These are phyloP conservation scores for Monosporascus cannonballus DNA, from an alignment of 2,329 filamentous ascomycete species.

Conservation along the genomic window DNA sequence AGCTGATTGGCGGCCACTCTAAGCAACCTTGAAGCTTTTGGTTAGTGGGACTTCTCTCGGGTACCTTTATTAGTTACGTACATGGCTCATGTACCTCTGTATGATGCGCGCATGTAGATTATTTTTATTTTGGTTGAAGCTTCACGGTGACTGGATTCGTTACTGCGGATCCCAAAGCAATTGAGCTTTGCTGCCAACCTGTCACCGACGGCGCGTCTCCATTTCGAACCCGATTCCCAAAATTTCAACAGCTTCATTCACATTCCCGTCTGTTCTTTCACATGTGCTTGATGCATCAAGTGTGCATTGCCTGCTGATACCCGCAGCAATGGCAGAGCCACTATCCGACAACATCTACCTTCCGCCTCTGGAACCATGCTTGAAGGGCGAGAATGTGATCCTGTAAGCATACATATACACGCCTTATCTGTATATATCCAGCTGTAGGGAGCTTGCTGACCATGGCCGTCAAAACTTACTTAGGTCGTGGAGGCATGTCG, in stretches of 20 bases:
- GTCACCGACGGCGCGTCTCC: not conserved
- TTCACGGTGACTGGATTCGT: not conserved
- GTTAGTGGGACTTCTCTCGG: not conserved
- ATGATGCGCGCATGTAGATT: not conserved
- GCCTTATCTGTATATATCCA: conserved; percentile 1
- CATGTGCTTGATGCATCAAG: conserved; percentile 25
- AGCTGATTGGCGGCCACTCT: no score
- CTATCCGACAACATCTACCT: conserved; percentile 68
- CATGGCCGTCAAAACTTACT: conserved; percentile 4
- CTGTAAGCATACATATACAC: conserved; percentile 52
- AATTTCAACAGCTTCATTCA: conserved; percentile 14
- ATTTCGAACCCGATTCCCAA: not conserved
- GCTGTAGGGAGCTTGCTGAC: not conserved
- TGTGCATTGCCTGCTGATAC: conserved; percentile 38
- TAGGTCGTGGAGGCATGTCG: conserved; percentile 58
- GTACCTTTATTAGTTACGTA: not conserved
- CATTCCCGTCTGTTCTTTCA: conserved; percentile 7
- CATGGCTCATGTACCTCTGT: not conserved
- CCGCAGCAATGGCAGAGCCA: conserved; percentile 61
- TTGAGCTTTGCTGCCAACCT: not conserved
- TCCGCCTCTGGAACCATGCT: conserved; percentile 77
- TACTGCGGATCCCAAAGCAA: not conserved
- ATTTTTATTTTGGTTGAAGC: not conserved
- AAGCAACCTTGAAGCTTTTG: not conserved
- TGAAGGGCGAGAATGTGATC: conserved; percentile 72